Conservation (phyloP, 768 basidiomycete genomes). For the Psilocybe cyanescens region DNA sequence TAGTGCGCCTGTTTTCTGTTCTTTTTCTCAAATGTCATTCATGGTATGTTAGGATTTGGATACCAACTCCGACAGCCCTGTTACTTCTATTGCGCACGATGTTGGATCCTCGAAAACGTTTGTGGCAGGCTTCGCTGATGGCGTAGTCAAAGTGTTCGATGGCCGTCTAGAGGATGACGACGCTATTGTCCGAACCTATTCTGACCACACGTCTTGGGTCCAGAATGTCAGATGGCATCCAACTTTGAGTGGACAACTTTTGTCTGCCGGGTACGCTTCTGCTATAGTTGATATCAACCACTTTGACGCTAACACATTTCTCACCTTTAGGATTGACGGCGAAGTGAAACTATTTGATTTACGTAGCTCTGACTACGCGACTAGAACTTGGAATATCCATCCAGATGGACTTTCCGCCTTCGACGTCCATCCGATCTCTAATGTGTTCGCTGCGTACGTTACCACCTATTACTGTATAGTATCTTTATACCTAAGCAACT, state of each 20-base stretch:
- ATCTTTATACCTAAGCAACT: slow-evolving; percentile 3
- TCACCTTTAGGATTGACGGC: slow-evolving; percentile 71
- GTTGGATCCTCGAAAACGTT: slow-evolving; percentile 77
- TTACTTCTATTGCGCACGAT: slow-evolving; percentile 85
- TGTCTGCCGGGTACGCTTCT: slow-evolving; percentile 81
- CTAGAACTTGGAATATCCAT: slow-evolving; percentile 66
- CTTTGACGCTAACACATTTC: background rate
- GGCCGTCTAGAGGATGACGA: slow-evolving; percentile 84
- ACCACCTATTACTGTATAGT: background rate
- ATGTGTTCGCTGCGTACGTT: slow-evolving; percentile 85
- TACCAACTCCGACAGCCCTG: slow-evolving; percentile 88
- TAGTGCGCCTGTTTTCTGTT: slow-evolving; percentile 49
- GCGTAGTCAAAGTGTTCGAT: slow-evolving; percentile 88
- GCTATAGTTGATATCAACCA: background rate
- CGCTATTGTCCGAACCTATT: slow-evolving; percentile 78
- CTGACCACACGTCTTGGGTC: slow-evolving; percentile 84
- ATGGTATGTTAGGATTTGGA: slow-evolving; percentile 69
- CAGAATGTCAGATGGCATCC: slow-evolving; percentile 90
- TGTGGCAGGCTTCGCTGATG: slow-evolving; percentile 92
- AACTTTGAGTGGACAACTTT: slow-evolving; percentile 63
- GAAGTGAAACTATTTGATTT: slow-evolving; percentile 93
- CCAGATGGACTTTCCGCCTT: slow-evolving; percentile 80
- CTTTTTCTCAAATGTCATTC: slow-evolving; percentile 2
- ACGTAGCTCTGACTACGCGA: slow-evolving; percentile 61
- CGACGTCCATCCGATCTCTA: slow-evolving; percentile 82